phyloP scores from a whole-genome alignment of 2,329 filamentous ascomycete species.

The Nemania sp. region DNA sequence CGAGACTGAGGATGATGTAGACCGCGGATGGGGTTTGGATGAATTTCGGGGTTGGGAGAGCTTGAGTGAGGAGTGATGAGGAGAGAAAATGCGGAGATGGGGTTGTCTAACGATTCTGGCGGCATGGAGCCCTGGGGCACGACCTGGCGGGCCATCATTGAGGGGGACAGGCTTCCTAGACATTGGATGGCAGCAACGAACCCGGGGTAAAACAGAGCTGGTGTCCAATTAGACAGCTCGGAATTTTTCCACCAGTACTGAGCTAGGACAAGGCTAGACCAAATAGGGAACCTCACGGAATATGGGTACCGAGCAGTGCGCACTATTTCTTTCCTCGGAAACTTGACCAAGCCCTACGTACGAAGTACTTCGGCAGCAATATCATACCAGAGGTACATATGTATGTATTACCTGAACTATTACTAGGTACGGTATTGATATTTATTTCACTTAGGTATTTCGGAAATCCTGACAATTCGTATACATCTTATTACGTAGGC shows the following conservation, averaged over 20 bases:
- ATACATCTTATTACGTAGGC: background rate
- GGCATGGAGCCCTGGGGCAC: background rate
- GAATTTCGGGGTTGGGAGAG: constrained; percentile 28
- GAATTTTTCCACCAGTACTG: background rate
- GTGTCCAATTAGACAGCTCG: constrained; percentile 16
- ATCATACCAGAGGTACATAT: no score
- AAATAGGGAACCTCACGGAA: background rate
- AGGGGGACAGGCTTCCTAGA: background rate
- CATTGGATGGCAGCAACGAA: constrained; percentile 8
- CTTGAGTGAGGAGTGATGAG: constrained; percentile 34
- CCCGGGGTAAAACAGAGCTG: constrained; percentile 17
- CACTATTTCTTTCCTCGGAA: background rate
- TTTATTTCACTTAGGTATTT: no score
- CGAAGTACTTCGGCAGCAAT: no score
- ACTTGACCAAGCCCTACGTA: background rate
- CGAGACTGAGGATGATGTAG: constrained; percentile 12
- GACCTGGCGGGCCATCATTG: background rate
- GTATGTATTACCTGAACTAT: no score
- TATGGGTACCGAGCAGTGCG: background rate
- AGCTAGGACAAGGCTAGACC: background rate
- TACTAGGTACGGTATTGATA: no score
- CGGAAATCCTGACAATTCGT: no score
- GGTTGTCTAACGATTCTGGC: constrained; percentile 13
- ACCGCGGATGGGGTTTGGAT: constrained; percentile 28
- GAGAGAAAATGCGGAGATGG: constrained; percentile 42